Base-by-base conservation (phyloP, 1,284 basidiomycete species). In the Ganoderma leucocontextum region DNA sequence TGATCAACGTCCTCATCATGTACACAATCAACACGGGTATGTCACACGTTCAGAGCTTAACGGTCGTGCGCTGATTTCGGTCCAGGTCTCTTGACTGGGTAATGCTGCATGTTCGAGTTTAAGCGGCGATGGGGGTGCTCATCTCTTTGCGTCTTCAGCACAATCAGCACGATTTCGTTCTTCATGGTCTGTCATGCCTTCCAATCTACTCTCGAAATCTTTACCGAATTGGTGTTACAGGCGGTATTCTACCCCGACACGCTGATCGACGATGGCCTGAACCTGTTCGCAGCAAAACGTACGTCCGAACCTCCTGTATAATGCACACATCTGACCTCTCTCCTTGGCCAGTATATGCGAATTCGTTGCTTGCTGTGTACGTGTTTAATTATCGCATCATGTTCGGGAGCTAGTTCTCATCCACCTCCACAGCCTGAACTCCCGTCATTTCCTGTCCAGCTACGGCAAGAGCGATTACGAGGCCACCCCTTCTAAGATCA, bases 1-100 rank as follows among this genome's bases (percentile, higher is more conserved):
- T 53, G 52, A 53, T 53, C 29, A 53, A 53, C 22, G 52, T 53
- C 25, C 52, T 55, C 52, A 55, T 55, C 52, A 55, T 55, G 52
- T 55, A 55, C 52, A 55, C 52, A 6, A 55, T 55, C 52, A 55
- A 55, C 52, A 55, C 52, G 10, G 52, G 52, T 55, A 19, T 13
- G 52, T 13, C 52, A 17, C 29, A 19, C 17, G 52, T 25, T 17
- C 29, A 33, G 6, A 55, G 52, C 17, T 15, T 19, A 7, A 9
- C 6, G 6, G 8, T 33, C 52, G 33, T 19, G 29, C 0, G 13
- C 29, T 55, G 17, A 55, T 17, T 55, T 29, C 15, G 6, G 5
- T 55, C 4, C 15, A 55, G 52, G 52, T 8, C 52, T 55, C 29
- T 19, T 55, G 25, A 55, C 52, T 19, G 52, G 52, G 52, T 55